Conservation (phyloP, 441 rosid genomes). For the Syzygium syzygioides region DNA sequence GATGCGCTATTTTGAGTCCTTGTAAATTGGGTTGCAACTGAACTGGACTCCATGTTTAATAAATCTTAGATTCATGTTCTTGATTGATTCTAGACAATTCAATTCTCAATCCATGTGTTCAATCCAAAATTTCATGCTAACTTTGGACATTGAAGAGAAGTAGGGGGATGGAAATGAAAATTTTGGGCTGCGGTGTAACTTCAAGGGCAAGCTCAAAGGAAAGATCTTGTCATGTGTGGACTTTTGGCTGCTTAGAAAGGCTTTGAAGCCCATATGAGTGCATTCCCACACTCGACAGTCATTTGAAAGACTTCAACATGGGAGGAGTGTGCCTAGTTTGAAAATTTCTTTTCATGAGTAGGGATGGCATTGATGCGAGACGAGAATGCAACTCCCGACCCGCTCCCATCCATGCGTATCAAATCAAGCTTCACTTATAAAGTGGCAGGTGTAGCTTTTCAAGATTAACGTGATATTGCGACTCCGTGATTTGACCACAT, state of each 20-base stretch:
- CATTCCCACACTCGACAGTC: not conserved
- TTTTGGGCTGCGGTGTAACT: not conserved
- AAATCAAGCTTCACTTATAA: not conserved
- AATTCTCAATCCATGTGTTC: not conserved
- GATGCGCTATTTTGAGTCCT: not conserved
- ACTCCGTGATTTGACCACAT: not conserved
- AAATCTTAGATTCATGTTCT: not conserved
- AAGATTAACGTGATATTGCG: not conserved
- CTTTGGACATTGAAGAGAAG: not conserved
- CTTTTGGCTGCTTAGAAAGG: not conserved
- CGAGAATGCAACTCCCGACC: not conserved
- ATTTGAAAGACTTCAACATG: not conserved
- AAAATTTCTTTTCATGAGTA: not conserved
- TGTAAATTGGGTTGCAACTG: not conserved
- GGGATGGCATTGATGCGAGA: not conserved
- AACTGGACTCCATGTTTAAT: not conserved
- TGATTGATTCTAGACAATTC: not conserved
- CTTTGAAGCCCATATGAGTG: not conserved
- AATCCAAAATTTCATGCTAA: not conserved
- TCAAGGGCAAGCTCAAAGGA: not conserved
- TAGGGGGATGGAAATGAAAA: not conserved
- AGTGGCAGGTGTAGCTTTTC: accelerated
- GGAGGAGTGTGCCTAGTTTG: not conserved
- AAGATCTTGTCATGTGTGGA: not conserved
- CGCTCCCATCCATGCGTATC: not conserved